Base-by-base conservation (phyloP, 495 filamentous ascomycete species). In the Corynascus novoguineensis region DNA sequence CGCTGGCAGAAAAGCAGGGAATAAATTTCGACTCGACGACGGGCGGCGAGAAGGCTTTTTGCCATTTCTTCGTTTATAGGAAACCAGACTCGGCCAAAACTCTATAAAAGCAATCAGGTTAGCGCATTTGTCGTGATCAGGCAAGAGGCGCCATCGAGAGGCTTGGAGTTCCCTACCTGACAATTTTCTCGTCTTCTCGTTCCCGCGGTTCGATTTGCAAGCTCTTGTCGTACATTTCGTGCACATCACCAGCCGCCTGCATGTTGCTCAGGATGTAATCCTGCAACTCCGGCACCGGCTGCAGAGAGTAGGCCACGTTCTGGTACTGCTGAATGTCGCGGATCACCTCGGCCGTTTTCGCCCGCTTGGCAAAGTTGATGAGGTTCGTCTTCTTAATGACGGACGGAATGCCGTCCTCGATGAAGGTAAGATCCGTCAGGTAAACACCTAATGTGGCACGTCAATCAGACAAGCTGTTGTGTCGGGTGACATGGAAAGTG, bases 151-250 rank as follows among this genome's bases (percentile, higher is more conserved):
- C n/a, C 41, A 22, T 17, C 54, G 42, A 34, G 38, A 31, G 27
- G 6, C 12, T 28, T 11, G 19, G 1, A 25, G 32, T 29, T 32
- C 77, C 76, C 46, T 77, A 82, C 80, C 80, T 79, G 46, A 82
- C 80, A 52, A 82, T 82, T 68, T 82, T 82, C 60, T 98, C 93
- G 70, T 98, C 93, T 72, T 97, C 93, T 61, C 93, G 81, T 73
- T 97, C 93, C 63, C 95, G 79, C 44, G 95, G 93, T 71, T 98
- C 93, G 50, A 98, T 86, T 59, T 83, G 78, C 77, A 97, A 78
- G 68, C 89, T 95, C 75, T 87, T 87, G 67, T 97, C 90, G 73
- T 97, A 98, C 95, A 97, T 97, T 77, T 97, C 91, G 71, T 97
- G 91, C 58, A 98, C 63, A 68, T 97, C 95, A 41, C 88, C 87